Evolutionary conservation across 495 filamentous ascomycete genomes (phyloP).

Genomic region (Podospora appendiculata): DNA sequence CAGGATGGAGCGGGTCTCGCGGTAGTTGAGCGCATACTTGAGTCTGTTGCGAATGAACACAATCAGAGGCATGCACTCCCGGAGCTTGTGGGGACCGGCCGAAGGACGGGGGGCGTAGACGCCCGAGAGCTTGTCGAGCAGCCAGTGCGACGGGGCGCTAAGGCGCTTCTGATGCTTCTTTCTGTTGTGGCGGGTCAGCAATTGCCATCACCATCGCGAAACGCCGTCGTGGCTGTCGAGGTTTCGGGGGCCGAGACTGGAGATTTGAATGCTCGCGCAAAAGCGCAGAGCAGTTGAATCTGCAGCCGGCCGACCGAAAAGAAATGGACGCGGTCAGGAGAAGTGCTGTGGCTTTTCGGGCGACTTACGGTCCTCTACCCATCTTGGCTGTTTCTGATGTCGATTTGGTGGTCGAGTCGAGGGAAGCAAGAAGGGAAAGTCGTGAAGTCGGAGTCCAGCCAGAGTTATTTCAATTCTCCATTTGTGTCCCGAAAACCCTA

Average conservation of each 20-base stretch:
- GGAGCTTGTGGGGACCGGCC: slow-evolving; percentile 96
- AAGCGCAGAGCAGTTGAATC: too few species aligned
- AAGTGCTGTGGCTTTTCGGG: too few species aligned
- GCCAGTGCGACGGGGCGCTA: slow-evolving; percentile 97
- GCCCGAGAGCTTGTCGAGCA: slow-evolving; percentile 97
- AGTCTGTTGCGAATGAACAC: slow-evolving; percentile 98
- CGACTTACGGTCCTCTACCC: slow-evolving; percentile 44
- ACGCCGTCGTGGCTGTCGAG: too few species aligned
- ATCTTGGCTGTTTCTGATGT: slow-evolving; percentile 30
- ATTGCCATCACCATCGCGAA: slow-evolving; percentile 11
- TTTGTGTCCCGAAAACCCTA: slow-evolving; percentile 29
- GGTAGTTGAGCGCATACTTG: slow-evolving; percentile 98
- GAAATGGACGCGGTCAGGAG: too few species aligned
- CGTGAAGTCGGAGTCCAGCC: slow-evolving; percentile 11
- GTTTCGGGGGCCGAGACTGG: too few species aligned
- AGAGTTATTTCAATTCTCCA: slow-evolving; percentile 4
- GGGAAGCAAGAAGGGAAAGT: slow-evolving; percentile 15
- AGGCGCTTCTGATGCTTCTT: slow-evolving; percentile 99
- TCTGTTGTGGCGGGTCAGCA: slow-evolving; percentile 35
- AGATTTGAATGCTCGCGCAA: too few species aligned
- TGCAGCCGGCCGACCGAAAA: too few species aligned
- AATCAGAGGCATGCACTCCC: slow-evolving; percentile 97
- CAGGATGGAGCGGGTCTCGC: slow-evolving; percentile 94
- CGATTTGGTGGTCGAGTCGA: slow-evolving; percentile 28
- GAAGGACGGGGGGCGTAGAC: slow-evolving; percentile 94